phyloP scores from a whole-genome alignment of 2,329 filamentous ascomycete genomes.

The Raffaelea deltoideospora region DNA sequence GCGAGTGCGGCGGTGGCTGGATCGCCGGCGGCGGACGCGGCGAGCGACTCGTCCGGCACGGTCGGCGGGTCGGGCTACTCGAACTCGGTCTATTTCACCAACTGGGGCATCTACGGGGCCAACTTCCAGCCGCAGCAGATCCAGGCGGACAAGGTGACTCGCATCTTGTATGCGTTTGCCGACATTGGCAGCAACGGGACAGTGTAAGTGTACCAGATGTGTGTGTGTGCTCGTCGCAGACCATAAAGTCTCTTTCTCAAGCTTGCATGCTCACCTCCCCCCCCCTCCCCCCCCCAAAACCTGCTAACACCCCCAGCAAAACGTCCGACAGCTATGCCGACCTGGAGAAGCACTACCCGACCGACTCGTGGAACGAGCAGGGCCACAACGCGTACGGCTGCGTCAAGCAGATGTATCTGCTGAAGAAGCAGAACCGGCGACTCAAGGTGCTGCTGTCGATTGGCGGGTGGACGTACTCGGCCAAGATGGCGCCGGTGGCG shows the following conservation, averaged over 20 bases:
- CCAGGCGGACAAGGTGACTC: constrained; percentile 53
- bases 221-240: background rate
- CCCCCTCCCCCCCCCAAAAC: too few relatives aligned
- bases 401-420: constrained; percentile 59
- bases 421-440: constrained; percentile 62
- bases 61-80: constrained; percentile 8
- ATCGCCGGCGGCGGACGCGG: background rate
- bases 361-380: constrained; percentile 44
- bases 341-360: constrained; percentile 50
- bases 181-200: constrained; percentile 29
- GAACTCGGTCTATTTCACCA: constrained; percentile 38
- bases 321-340: constrained; percentile 51
- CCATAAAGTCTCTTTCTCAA: background rate
- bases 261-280: background rate
- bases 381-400: constrained; percentile 60
- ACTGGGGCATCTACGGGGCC: constrained; percentile 29
- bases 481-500: constrained; percentile 50
- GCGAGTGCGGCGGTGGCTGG: too few relatives aligned
- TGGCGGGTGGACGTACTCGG: constrained; percentile 66
- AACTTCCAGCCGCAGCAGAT: constrained; percentile 52
- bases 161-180: constrained; percentile 50
- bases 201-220: constrained; percentile 25
- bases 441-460: constrained; percentile 70
- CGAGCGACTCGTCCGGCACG: background rate
- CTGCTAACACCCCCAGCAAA: constrained; percentile 15